These are phyloP conservation scores for Tanozyma kutaoensis DNA, from an alignment of 805 yeast genomes.

Conservation along the genomic window DNA sequence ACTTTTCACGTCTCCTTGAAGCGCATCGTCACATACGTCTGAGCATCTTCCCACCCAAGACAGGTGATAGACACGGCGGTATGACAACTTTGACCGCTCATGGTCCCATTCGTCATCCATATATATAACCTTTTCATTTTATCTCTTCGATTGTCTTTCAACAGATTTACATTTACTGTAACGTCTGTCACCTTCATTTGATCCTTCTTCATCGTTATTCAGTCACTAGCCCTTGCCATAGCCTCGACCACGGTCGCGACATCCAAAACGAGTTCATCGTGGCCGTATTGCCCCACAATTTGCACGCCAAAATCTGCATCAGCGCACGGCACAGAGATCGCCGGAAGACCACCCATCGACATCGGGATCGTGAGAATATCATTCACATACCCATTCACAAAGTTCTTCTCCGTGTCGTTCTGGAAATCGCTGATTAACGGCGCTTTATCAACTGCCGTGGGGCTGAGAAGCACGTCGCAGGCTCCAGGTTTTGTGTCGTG, in stretches of 20 bases:
- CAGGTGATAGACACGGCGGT: too few species aligned
- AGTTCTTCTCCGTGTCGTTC: slow-evolving; percentile 16
- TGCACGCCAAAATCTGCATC: slow-evolving; percentile 46
- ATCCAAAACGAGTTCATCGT: slow-evolving; percentile 51
- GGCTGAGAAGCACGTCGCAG: slow-evolving; percentile 57
- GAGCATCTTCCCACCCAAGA: too few species aligned
- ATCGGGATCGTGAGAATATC: slow-evolving; percentile 86
- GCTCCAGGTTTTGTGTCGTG: slow-evolving; percentile 8
- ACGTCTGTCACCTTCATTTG: too few species aligned
- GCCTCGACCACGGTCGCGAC: slow-evolving; percentile 7
- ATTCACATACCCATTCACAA: slow-evolving; percentile 56
- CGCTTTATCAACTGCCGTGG: slow-evolving; percentile 53
- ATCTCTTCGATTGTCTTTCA: too few species aligned
- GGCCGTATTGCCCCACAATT: slow-evolving; percentile 75
- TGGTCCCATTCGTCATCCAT: too few species aligned
- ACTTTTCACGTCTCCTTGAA: too few species aligned
- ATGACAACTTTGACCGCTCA: too few species aligned
- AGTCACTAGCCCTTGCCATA: too few species aligned
- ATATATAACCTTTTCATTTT: too few species aligned
- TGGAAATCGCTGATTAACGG: slow-evolving; percentile 36
- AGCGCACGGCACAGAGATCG: slow-evolving; percentile 58
- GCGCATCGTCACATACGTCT: too few species aligned
- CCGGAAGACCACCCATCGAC: slow-evolving; percentile 84
- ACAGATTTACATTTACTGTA: too few species aligned
- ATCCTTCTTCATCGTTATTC: too few species aligned